Percentiles rank a stretch among this genome's conserved stretches.
Conservation (phyloP, 202 grass and related monocot species). For the Zizania palustris region DNA sequence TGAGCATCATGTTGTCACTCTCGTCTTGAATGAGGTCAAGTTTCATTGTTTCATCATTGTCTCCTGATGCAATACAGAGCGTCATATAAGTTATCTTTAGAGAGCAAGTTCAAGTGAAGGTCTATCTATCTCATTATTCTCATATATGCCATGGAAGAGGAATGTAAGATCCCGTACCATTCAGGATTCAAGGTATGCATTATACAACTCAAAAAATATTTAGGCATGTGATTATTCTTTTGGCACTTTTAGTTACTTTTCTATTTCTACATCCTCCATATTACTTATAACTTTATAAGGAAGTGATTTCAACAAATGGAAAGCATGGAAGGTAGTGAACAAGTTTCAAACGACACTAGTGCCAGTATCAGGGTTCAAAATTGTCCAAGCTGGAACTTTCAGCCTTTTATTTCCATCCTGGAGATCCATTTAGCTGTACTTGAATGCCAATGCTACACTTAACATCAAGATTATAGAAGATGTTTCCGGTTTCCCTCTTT, state of each 20-base stretch:
- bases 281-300: too few relatives aligned
- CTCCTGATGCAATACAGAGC: not conserved
- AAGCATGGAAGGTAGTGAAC: too few relatives aligned
- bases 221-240: slow-evolving; percentile 7
- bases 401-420: not conserved
- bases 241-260: not conserved
- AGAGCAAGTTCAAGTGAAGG: not conserved
- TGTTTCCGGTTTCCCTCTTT: not conserved
- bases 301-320: too few relatives aligned
- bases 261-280: not conserved
- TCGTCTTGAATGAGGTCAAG: not conserved
- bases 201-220: not conserved
- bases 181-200: not conserved
- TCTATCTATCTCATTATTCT: not conserved
- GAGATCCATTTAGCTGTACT: slow-evolving; percentile 7
- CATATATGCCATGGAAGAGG: not conserved
- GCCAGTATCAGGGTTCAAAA: not conserved
- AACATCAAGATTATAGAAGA: not conserved
- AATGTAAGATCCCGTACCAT: not conserved
- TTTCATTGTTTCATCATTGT: not conserved
- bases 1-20: not conserved
- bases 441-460: slow-evolving; percentile 16
- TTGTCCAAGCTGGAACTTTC: not conserved
- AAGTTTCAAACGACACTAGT: too few relatives aligned
- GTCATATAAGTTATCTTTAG: not conserved